Conservation (phyloP, 2,329 filamentous ascomycete species). For the Fusarium chuoi region DNA sequence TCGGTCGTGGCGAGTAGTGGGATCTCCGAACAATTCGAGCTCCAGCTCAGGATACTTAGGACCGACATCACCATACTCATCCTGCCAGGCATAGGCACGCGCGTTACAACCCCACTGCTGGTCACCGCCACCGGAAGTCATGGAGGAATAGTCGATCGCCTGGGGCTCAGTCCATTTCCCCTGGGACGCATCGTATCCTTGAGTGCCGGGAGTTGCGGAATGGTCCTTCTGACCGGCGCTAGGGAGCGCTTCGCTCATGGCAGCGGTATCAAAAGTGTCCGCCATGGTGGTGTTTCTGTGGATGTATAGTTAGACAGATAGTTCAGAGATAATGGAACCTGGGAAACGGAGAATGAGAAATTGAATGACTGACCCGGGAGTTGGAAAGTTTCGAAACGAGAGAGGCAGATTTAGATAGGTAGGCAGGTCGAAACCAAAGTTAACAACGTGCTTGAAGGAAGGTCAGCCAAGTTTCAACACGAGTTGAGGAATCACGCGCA, state of each 20-base stretch:
- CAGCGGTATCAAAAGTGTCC: conserved; percentile 19
- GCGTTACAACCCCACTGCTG: conserved; percentile 64
- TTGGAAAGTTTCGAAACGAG: background rate
- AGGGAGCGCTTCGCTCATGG: conserved; percentile 16
- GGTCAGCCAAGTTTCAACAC: background rate
- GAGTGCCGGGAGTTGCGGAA: background rate
- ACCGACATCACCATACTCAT: conserved; percentile 87
- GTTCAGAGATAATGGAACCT: background rate
- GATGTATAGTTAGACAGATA: background rate
- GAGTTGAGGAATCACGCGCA: background rate
- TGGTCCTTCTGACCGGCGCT: background rate
- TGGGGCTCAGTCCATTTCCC: conserved; percentile 59
- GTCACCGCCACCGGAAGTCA: conserved; percentile 19
- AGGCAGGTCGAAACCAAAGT: background rate
- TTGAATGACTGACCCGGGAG: background rate
- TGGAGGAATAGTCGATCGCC: conserved; percentile 60
- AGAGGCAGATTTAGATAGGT: background rate
- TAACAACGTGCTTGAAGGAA: background rate
- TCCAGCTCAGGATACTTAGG: conserved; percentile 78
- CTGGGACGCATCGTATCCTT: conserved; percentile 51
- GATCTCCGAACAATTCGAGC: conserved; percentile 75
- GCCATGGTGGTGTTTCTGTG: conserved; percentile 10
- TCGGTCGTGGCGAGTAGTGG: conserved; percentile 58
- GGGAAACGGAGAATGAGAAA: background rate
- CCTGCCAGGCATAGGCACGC: conserved; percentile 83